These are phyloP conservation scores for Mentha longifolia DNA, from an alignment of 257 asterid genomes.

Conservation along the genomic window DNA sequence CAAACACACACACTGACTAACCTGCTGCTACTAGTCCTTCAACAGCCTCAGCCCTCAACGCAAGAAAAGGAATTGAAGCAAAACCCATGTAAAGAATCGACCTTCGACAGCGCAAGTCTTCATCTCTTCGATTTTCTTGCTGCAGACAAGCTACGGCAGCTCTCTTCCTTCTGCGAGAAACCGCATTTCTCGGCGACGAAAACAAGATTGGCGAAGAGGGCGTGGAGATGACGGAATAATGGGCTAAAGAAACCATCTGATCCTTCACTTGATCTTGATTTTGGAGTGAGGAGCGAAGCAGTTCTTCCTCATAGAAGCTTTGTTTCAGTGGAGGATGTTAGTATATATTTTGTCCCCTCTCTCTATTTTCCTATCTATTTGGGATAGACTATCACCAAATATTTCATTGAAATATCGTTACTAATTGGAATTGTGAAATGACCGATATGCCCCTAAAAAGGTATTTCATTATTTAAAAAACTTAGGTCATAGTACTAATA, in stretches of 20 bases:
- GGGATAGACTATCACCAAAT: background rate
- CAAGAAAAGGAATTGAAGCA: slow-evolving; percentile 61
- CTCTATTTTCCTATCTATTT: slow-evolving; percentile 20
- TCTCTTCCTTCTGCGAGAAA: slow-evolving; percentile 41
- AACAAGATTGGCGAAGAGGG: slow-evolving; percentile 46
- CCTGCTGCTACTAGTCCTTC: slow-evolving; percentile 36
- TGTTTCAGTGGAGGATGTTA: slow-evolving; percentile 6
- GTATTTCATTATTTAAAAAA: background rate
- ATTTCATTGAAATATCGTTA: background rate
- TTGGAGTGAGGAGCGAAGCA: slow-evolving; percentile 39
- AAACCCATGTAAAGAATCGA: slow-evolving; percentile 61
- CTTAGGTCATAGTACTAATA: too few species aligned
- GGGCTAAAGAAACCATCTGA: slow-evolving; percentile 39
- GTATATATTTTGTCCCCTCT: background rate
- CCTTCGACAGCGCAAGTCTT: slow-evolving; percentile 48
- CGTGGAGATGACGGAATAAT: slow-evolving; percentile 41
- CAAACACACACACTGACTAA: background rate
- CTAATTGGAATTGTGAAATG: background rate
- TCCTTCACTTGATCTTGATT: slow-evolving; percentile 28
- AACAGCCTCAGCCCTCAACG: slow-evolving; percentile 46
- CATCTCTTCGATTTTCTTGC: slow-evolving; percentile 44
- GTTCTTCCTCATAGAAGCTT: slow-evolving; percentile 28
- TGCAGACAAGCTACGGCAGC: slow-evolving; percentile 41
- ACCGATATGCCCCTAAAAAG: slow-evolving; percentile 12
- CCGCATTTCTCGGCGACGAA: slow-evolving; percentile 45